Conservation (phyloP, 2,329 filamentous ascomycete species). For the Paecilomyces fulvus region DNA sequence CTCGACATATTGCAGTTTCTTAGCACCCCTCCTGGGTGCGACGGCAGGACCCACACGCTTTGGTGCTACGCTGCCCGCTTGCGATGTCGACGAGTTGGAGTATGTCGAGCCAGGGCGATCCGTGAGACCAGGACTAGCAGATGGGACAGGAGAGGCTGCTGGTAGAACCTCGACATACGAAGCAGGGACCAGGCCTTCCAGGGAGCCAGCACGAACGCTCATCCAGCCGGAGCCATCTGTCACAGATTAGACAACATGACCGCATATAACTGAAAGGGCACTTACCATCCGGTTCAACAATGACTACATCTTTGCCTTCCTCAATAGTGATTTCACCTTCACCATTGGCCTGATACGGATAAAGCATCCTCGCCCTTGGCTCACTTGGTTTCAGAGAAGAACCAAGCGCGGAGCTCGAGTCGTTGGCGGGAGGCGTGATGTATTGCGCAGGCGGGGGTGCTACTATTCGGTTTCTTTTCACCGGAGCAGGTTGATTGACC, state of each 20-base stretch:
- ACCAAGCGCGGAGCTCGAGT: slow-evolving; percentile 38
- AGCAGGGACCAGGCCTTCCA: slow-evolving; percentile 79
- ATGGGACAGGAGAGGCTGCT: slow-evolving; percentile 33
- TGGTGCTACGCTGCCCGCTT: slow-evolving; percentile 45
- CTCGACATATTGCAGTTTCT: slow-evolving; percentile 89
- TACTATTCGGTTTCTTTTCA: slow-evolving; percentile 62
- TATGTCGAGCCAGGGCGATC: slow-evolving; percentile 65
- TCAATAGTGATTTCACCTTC: slow-evolving; percentile 73
- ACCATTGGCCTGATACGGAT: slow-evolving; percentile 70
- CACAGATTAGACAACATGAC: slow-evolving; percentile 2
- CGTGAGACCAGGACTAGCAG: slow-evolving; percentile 22
- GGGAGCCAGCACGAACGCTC: slow-evolving; percentile 62
- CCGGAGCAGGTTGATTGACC: slow-evolving; percentile 18
- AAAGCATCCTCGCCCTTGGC: slow-evolving; percentile 80
- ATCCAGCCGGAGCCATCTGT: slow-evolving; percentile 88
- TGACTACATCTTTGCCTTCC: slow-evolving; percentile 67
- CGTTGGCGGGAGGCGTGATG: slow-evolving; percentile 52
- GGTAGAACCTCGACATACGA: slow-evolving; percentile 68
- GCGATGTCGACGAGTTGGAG: slow-evolving; percentile 66
- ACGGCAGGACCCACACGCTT: slow-evolving; percentile 92
- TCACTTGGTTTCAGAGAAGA: slow-evolving; percentile 32
- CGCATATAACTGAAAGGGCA: slow-evolving; percentile 9
- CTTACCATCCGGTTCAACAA: slow-evolving; percentile 84
- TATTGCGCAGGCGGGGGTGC: slow-evolving; percentile 83
- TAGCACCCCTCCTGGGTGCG: slow-evolving; percentile 79